phyloP scores from a whole-genome alignment of 2,329 filamentous ascomycete genomes.

The Bipolaris bicolor region DNA sequence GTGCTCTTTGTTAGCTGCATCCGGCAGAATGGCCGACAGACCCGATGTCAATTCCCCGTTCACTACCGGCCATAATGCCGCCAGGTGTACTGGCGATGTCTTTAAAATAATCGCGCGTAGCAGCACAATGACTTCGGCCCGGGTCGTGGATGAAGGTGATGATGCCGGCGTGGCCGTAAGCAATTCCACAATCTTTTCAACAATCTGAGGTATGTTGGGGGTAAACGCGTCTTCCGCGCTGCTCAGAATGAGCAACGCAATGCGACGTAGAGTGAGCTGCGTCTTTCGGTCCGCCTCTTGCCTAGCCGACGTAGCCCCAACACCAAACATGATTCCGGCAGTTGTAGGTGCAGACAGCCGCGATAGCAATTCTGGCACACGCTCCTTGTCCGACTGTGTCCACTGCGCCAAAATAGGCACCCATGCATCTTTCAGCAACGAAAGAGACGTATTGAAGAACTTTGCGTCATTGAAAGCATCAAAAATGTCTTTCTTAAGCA shows the following conservation, averaged over 20 bases:
- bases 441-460: slow-evolving; percentile 76
- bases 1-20: slow-evolving; percentile 71
- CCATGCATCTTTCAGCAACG: slow-evolving; percentile 76
- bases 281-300: slow-evolving; percentile 94
- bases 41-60: slow-evolving; percentile 84
- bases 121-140: slow-evolving; percentile 89
- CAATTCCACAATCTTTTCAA: slow-evolving; percentile 87
- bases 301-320: slow-evolving; percentile 89
- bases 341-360: slow-evolving; percentile 85
- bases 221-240: slow-evolving; percentile 80
- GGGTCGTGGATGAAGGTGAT: slow-evolving; percentile 87
- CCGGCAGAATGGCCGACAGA: slow-evolving; percentile 74
- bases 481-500: slow-evolving; percentile 89
- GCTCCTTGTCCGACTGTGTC: slow-evolving; percentile 84
- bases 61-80: slow-evolving; percentile 86
- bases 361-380: slow-evolving; percentile 78
- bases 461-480: slow-evolving; percentile 90
- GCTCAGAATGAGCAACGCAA: slow-evolving; percentile 79
- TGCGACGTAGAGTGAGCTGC: slow-evolving; percentile 84
- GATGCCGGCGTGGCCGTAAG: slow-evolving; percentile 82
- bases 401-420: slow-evolving; percentile 83
- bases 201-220: slow-evolving; percentile 71
- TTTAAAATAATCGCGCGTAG: slow-evolving; percentile 81
- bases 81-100: slow-evolving; percentile 78
- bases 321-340: slow-evolving; percentile 97